Percentiles rank a stretch among this genome's conserved stretches.
Conservation (phyloP, 2,329 filamentous ascomycete genomes). For the Dendrostoma leiphaemia region DNA sequence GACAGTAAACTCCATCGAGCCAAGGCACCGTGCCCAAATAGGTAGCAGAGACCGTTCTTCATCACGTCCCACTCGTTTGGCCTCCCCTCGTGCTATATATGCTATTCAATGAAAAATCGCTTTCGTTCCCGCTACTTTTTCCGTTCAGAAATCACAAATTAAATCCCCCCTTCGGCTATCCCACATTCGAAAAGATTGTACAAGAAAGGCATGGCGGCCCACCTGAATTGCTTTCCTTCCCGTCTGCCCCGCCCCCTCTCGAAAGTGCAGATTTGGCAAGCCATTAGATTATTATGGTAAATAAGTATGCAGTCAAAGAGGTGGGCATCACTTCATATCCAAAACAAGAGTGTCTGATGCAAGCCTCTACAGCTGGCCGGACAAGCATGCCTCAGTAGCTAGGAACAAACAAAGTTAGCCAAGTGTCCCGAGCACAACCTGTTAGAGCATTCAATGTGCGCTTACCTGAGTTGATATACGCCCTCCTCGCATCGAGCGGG, state of each 20-base stretch:
- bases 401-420: slow-evolving; percentile 27
- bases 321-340: slow-evolving; percentile 1
- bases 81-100: not conserved
- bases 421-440: not conserved
- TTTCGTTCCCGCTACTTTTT: not conserved
- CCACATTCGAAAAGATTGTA: slow-evolving; percentile 2
- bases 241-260: too few species aligned
- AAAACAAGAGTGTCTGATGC: not conserved
- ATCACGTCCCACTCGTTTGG: not conserved
- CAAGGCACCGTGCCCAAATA: not conserved
- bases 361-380: slow-evolving; percentile 65
- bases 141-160: not conserved
- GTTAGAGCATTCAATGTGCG: slow-evolving; percentile 23
- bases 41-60: not conserved
- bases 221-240: not conserved
- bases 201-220: not conserved
- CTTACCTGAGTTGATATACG: slow-evolving; percentile 92
- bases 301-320: not conserved
- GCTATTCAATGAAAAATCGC: not conserved
- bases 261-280: slow-evolving; percentile 1
- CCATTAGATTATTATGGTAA: slow-evolving; percentile 18
- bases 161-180: not conserved
- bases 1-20: not conserved
- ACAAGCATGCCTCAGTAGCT: slow-evolving; percentile 78
- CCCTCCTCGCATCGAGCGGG: slow-evolving; percentile 79